Evolutionary conservation across 768 basidiomycete species (phyloP).

Genomic region (Hypholoma sublateritium): DNA sequence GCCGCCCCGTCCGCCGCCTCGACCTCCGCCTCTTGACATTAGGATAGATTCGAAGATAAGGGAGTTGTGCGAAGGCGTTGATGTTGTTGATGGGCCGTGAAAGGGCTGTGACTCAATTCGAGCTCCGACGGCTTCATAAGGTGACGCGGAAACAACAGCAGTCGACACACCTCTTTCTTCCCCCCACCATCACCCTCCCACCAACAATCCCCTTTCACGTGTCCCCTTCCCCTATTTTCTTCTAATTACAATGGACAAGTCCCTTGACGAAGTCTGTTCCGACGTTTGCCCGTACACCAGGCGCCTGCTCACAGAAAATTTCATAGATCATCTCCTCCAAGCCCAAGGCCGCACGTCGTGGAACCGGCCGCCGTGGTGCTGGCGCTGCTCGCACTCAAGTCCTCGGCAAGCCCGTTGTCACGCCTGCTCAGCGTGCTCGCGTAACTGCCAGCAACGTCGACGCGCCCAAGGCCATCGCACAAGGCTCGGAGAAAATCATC

Average conservation of each 20-base stretch:
- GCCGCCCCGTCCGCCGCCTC: constrained; percentile 38
- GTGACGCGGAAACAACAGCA: constrained; percentile 21
- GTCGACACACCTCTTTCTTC: constrained; percentile 26
- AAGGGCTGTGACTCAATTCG: constrained; percentile 28
- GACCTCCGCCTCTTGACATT: constrained; percentile 42
- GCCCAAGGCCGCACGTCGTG: constrained; percentile 49
- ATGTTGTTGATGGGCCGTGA: constrained; percentile 9
- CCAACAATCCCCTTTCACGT: constrained; percentile 13
- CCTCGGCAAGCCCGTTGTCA: constrained; percentile 51
- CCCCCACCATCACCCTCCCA: constrained; percentile 32
- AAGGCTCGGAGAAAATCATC: constrained; percentile 85
- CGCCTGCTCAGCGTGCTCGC: constrained; percentile 54
- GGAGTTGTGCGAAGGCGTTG: background rate
- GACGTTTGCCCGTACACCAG: constrained; percentile 21
- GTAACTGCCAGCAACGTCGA: constrained; percentile 41
- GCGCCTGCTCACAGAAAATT: constrained; percentile 19
- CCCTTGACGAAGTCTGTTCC: constrained; percentile 73
- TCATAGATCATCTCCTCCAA: constrained; percentile 67
- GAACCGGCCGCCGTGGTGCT: constrained; percentile 29
- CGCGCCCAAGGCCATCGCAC: constrained; percentile 40
- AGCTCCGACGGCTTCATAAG: constrained; percentile 39
- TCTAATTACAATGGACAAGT: constrained; percentile 65
- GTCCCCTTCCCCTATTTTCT: constrained; percentile 11
- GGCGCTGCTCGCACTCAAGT: constrained; percentile 55
- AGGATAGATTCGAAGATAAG: constrained; percentile 5